Base-by-base conservation (phyloP, 163 green algal genomes). In the Coccomyxa subellipsoidea region DNA sequence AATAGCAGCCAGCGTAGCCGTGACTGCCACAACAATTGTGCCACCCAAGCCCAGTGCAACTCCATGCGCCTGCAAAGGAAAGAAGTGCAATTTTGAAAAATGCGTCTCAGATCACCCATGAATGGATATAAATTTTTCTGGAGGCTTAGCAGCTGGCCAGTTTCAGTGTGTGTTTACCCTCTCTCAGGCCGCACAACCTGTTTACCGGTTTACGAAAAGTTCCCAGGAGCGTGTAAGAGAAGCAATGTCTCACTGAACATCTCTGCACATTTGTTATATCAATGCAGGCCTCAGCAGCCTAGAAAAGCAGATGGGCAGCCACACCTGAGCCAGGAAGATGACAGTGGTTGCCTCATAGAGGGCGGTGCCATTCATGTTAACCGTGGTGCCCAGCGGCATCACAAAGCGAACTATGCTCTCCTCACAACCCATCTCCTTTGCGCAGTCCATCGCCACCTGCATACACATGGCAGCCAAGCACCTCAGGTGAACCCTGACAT, bases 341-440 rank as follows among this genome's bases (percentile, higher is more conserved):
- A 91, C 90, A 10, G 90, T 92, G 54, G 79, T 82, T 4, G 90
- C 90, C 73, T 94, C 90, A 54, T 94, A 94, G 54, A 94, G 85
- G 29, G 90, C 90, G 0, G 90, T 93, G 47, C 90, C 90, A 69
- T 87, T 88, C 88, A 92, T 89, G 86, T 94, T 94, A 27, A 93
- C 79, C 4, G 82, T 91, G 29, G 86, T 83, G 31, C 88, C 89
- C 37, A 94, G 86, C 0, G 90, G 90, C 53, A 93, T 66, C 53
- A 93, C 88, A 83, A 94, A 94, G 35, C 84, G 36, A 7, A 90
- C 81, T 3, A 90, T 83, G 70, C 47, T 71, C 35, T 85, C 83
- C 0, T 84, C 53, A 35, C 84, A 87, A 0, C 90, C 89, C 39
- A 84, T 23, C 23, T 87, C 81, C 39, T 72, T 80, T 38, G 87